These are phyloP conservation scores for Sugiyamaella smithiae DNA, from an alignment of 805 yeast species.

Conservation along the genomic window DNA sequence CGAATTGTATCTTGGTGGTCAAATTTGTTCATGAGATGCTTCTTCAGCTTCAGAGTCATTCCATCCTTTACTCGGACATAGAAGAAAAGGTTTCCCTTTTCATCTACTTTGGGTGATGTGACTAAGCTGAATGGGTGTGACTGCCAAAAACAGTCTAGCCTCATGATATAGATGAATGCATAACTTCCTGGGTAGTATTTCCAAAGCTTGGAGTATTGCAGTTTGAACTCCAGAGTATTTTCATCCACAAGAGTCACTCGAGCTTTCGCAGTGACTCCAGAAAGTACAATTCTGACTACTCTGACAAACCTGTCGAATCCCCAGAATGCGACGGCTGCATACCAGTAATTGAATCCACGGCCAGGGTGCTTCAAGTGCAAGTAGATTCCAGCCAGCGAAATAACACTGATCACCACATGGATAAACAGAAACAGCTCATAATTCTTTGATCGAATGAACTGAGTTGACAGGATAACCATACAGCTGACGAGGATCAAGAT, in stretches of 20 bases:
- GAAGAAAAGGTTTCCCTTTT: constrained; percentile 17
- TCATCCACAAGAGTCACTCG: constrained; percentile 13
- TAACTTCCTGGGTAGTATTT: constrained; percentile 53
- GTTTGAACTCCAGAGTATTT: constrained; percentile 25
- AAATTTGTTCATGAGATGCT: constrained; percentile 1
- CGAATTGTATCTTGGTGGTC: constrained; percentile 3
- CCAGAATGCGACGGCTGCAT: constrained; percentile 64
- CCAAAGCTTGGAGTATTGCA: constrained; percentile 43
- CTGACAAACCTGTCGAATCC: constrained; percentile 60
- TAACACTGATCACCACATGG: constrained; percentile 54
- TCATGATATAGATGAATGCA: constrained; percentile 55
- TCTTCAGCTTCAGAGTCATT: constrained; percentile 17
- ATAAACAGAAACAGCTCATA: constrained; percentile 58
- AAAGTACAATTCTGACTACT: constrained; percentile 48
- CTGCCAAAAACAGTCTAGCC: constrained; percentile 58
- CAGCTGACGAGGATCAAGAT: constrained; percentile 39
- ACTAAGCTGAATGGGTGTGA: constrained; percentile 66
- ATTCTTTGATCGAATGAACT: constrained; percentile 45
- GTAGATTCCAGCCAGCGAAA: constrained; percentile 57
- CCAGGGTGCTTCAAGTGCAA: constrained; percentile 40
- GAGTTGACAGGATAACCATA: constrained; percentile 49
- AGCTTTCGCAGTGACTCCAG: constrained; percentile 46
- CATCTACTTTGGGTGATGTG: constrained; percentile 18
- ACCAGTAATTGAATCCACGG: constrained; percentile 36
- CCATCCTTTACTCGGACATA: constrained; percentile 22